These are phyloP conservation scores for Russula virescens DNA, from an alignment of 768 basidiomycete genomes.

Conservation along the genomic window DNA sequence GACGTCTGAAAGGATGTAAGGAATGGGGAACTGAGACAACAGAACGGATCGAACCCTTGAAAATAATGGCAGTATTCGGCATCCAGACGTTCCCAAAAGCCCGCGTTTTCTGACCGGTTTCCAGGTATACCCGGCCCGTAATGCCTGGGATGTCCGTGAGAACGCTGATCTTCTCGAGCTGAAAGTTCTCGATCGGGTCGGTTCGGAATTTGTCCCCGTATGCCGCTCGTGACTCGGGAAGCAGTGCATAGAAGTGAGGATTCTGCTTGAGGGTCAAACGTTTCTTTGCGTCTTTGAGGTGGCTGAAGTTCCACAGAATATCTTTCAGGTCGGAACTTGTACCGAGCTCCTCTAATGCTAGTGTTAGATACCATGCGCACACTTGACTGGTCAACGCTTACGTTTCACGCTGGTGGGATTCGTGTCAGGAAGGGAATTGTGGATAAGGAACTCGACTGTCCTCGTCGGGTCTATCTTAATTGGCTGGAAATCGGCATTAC, in stretches of 20 bases:
- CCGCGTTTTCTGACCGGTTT: not conserved
- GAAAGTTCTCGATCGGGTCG: not conserved
- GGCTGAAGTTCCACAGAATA: slow-evolving; percentile 18
- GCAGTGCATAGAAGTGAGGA: not conserved
- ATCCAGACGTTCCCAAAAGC: slow-evolving; percentile 12
- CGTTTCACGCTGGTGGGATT: not conserved
- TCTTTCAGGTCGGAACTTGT: not conserved
- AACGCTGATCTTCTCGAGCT: not conserved
- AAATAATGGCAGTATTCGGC: slow-evolving; percentile 1
- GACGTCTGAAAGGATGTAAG: slow-evolving; percentile 1
- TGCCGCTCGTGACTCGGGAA: not conserved
- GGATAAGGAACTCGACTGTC: not conserved
- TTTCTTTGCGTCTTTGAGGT: not conserved
- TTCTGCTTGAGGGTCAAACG: slow-evolving; percentile 15
- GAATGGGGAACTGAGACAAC: not conserved
- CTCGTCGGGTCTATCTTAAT: not conserved
- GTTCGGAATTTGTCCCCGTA: not conserved
- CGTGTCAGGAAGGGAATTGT: not conserved
- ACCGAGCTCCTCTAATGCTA: not conserved
- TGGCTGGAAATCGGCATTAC: not conserved
- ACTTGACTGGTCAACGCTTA: not conserved
- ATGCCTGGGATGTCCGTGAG: not conserved
- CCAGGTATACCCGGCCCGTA: slow-evolving; percentile 3
- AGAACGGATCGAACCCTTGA: slow-evolving; percentile 1
- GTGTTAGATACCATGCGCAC: not conserved